phyloP scores from a whole-genome alignment of 2,329 filamentous ascomycete genomes.

The Trichoderma sp. region DNA sequence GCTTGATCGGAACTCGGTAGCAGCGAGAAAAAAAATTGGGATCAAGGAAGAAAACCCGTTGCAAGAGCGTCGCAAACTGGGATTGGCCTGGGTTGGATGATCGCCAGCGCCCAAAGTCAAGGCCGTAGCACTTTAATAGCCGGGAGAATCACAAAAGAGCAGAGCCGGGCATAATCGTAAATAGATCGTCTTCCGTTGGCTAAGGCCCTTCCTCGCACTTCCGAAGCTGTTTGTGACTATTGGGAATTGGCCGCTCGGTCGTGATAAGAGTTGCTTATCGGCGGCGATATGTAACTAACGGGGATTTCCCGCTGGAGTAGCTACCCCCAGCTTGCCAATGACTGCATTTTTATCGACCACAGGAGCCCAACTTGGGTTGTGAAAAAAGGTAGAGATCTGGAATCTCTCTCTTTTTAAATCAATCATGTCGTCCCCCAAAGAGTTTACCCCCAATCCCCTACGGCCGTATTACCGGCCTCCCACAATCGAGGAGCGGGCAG shows the following conservation, averaged over 20 bases:
- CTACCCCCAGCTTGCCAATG: constrained; percentile 29
- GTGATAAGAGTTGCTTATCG: constrained; percentile 32
- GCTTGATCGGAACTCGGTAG: not conserved
- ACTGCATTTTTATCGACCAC: constrained; percentile 8
- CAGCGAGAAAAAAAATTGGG: not conserved
- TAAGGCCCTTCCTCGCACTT: constrained; percentile 30
- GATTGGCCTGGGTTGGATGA: not conserved
- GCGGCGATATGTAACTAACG: constrained; percentile 40
- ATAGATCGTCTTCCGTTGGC: constrained; percentile 17
- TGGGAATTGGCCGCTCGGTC: constrained; percentile 28
- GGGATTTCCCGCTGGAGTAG: not conserved
- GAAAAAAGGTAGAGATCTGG: constrained; percentile 30
- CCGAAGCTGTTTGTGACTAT: constrained; percentile 24
- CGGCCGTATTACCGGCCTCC: constrained; percentile 70
- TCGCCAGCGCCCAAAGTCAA: not conserved
- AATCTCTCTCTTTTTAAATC: constrained; percentile 31
- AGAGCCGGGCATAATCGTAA: constrained; percentile 7
- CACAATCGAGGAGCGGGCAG: constrained; percentile 51
- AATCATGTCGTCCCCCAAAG: constrained; percentile 48
- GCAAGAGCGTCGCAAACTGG: not conserved
- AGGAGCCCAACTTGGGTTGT: constrained; percentile 14
- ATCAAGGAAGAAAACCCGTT: not conserved
- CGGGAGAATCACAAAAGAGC: not conserved
- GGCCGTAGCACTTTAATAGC: not conserved
- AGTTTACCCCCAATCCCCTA: constrained; percentile 61